Percentiles rank a stretch among this genome's conserved stretches.
phyloP scores from a whole-genome alignment of 169 alveolate genomes.

The Plasmodium malariae region DNA sequence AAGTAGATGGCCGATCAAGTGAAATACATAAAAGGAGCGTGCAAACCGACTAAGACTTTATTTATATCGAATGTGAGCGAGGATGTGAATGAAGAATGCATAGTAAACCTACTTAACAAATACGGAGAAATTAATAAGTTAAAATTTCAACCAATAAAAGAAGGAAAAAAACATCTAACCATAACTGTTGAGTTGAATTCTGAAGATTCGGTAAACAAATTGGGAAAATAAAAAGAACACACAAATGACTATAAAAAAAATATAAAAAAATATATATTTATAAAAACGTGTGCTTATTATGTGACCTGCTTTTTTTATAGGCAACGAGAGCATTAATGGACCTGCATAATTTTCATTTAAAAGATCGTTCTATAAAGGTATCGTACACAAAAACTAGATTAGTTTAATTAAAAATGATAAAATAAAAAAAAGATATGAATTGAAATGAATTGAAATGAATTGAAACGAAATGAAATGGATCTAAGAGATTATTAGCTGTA shows the following conservation, averaged over 20 bases:
- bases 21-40: constrained; percentile 82
- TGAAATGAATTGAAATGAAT: not conserved
- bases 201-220: constrained; percentile 46
- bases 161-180: constrained; percentile 51
- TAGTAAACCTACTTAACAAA: constrained; percentile 62
- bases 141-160: constrained; percentile 51
- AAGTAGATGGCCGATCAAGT: constrained; percentile 77
- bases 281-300: not conserved
- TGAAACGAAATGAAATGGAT: constrained; percentile 3
- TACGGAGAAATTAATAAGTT: constrained; percentile 76
- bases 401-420: constrained; percentile 1
- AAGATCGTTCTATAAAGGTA: constrained; percentile 79
- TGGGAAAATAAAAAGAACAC: not conserved
- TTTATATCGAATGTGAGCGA: constrained; percentile 81
- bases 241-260: not conserved
- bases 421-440: not conserved
- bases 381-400: constrained; percentile 79
- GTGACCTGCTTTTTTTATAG: constrained; percentile 40
- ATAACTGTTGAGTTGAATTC: constrained; percentile 50
- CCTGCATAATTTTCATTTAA: constrained; percentile 79
- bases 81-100: constrained; percentile 78
- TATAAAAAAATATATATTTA: not conserved
- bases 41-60: constrained; percentile 81
- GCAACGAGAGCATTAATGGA: constrained; percentile 82
- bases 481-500: not conserved